Evolutionary conservation across 129 eudicot genomes (phyloP).

Genomic region (Saposhnikovia divaricata): DNA sequence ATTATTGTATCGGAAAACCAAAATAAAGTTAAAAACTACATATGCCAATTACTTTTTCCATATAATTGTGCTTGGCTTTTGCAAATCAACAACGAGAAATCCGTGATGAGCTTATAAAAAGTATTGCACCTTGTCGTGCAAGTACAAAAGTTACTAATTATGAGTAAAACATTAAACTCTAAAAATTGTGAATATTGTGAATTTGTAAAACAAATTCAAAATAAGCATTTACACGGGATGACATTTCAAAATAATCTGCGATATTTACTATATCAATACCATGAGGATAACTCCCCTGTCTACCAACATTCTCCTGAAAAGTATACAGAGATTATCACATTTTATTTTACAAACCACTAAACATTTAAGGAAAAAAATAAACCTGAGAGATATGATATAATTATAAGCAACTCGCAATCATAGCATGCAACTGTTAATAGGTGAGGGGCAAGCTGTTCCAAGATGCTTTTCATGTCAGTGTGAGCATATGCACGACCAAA

Average conservation of each 20-base stretch:
- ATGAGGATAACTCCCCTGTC: constrained; percentile 92
- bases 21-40: too few species aligned
- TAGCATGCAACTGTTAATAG: constrained; percentile 86
- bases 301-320: constrained; percentile 90
- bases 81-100: too few species aligned
- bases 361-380: not conserved
- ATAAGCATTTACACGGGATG: constrained; percentile 81
- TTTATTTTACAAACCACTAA: not conserved
- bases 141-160: too few species aligned
- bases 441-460: constrained; percentile 86
- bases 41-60: too few species aligned
- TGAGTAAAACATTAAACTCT: too few species aligned
- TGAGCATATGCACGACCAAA: constrained; percentile 95
- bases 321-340: not conserved
- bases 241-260: constrained; percentile 97
- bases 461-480: constrained; percentile 71
- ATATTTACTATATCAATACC: constrained; percentile 93
- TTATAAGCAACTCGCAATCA: constrained; percentile 83
- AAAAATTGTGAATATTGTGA: too few species aligned
- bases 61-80: too few species aligned
- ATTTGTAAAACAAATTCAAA: too few species aligned
- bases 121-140: too few species aligned
- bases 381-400: not conserved
- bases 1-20: too few species aligned
- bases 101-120: too few species aligned